Conservation (phyloP, 345 rosid genomes). For the Syzygium aromaticum region DNA sequence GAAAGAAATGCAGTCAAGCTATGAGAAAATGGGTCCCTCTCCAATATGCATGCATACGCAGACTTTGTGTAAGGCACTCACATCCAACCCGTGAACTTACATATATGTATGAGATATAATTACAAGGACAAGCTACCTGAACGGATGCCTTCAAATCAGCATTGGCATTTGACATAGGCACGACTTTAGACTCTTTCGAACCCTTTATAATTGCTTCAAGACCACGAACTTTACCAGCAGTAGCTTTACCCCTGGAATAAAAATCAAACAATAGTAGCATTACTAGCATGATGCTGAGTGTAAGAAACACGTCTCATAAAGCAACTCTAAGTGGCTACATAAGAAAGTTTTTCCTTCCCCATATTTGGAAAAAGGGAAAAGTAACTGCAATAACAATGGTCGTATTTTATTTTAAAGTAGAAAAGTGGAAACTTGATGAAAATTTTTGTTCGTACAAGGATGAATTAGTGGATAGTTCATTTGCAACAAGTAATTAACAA, state of each 20-base stretch:
- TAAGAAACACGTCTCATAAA: not conserved
- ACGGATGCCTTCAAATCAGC: constrained; percentile 26
- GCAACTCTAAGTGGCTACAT: not conserved
- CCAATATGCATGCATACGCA: not conserved
- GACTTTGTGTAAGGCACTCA: not conserved
- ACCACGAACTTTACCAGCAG: constrained; percentile 20
- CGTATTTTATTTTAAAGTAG: not conserved
- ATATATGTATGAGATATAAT: not conserved
- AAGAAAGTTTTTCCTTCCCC: not conserved
- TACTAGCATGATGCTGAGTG: not conserved
- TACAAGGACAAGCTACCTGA: constrained; percentile 12
- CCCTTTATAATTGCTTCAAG: constrained; percentile 15
- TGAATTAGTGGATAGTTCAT: not conserved
- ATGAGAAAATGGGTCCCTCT: not conserved
- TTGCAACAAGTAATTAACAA: not conserved
- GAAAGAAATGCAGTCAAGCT: not conserved
- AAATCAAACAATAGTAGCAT: not conserved
- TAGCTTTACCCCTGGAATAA: constrained; percentile 22
- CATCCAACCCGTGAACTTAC: not conserved
- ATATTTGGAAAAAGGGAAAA: not conserved
- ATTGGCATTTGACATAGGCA: constrained; percentile 34
- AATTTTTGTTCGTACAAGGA: not conserved
- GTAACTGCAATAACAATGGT: not conserved
- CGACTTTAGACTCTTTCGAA: constrained; percentile 25
- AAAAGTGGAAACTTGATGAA: not conserved